Base-by-base conservation (phyloP, 345 rosid species). In the Garcia nutans region DNA sequence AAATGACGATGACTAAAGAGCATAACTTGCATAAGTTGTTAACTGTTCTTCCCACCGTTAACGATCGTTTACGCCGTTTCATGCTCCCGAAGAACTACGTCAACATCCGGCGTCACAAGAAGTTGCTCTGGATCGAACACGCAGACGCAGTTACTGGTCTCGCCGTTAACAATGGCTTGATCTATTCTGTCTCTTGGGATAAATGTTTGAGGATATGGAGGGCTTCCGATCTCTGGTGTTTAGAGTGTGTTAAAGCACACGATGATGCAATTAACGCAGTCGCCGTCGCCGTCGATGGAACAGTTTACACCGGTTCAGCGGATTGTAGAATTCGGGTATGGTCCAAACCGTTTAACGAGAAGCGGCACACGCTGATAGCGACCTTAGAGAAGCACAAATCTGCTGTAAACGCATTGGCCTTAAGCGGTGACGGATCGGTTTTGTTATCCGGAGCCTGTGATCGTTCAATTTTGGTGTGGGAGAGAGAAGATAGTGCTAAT, bases 381-480 rank as follows among this genome's bases (percentile, higher is more conserved):
- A 90, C 92, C 0, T 74, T 95, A 58, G 99, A 91, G 85, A 95
- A 87, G 75, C 97, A 95, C 66, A 90, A 83, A 81, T 93, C 99
- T 0, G 96, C 99, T 6, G 96, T 95, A 2, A 95, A 95, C 71
- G 97, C 97, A 0, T 67, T 93, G 68, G 94, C 97, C 3, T 70
- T 95, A 61, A 90, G 64, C 84, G 84, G 75, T 65, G 94, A 91
- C 76, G 99, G 96, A 17, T 88, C 96, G 65, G 88, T 88, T 6
- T 74, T 95, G 78, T 95, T 93, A 55, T 95, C 97, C 16, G 99
- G 97, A 8, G 90, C 99, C 17, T 95, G 97, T 75, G 99, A 95
- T 83, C 89, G 99, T 57, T 93, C 97, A 31, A 95, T 95, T 70
- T 57, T 91, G 89, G 96, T 95, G 66, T 95, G 99, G 99, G 96